phyloP scores from a whole-genome alignment of 2,329 filamentous ascomycete genomes.

The Monilinia vaccinii-corymbosi region DNA sequence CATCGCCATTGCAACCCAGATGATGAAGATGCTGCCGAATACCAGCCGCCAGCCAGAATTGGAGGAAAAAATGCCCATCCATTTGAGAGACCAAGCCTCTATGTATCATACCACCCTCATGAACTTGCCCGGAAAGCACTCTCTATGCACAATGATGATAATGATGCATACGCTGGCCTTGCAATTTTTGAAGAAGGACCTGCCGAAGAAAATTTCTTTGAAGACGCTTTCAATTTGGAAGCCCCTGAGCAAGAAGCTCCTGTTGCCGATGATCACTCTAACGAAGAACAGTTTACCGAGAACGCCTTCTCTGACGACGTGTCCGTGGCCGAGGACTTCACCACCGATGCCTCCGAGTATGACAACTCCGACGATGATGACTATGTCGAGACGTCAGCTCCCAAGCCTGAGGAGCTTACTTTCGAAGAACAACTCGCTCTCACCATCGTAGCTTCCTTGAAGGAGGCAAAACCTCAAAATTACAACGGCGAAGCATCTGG shows the following conservation, averaged over 20 bases:
- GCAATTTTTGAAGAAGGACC: neutral
- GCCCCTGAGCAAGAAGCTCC: neutral
- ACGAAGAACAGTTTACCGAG: neutral
- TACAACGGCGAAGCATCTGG: neutral
- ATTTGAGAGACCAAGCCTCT: neutral
- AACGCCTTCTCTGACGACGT: neutral
- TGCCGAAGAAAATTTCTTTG: neutral
- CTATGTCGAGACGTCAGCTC: neutral
- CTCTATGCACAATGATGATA: too few relatives aligned
- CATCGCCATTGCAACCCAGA: neutral
- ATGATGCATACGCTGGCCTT: neutral
- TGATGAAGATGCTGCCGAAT: neutral
- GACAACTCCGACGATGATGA: neutral
- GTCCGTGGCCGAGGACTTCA: neutral
- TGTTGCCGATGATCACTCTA: neutral
- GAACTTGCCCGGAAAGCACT: neutral
- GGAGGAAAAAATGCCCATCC: neutral
- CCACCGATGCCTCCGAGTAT: neutral
- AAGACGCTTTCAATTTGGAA: neutral
- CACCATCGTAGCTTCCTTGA: neutral
- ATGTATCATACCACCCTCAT: neutral
- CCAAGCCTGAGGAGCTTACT: neutral
- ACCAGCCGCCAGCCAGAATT: neutral
- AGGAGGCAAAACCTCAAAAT: neutral
- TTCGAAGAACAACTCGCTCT: neutral